phyloP scores from a whole-genome alignment of 1,284 basidiomycete genomes.

The Anthracocystis setariae region DNA sequence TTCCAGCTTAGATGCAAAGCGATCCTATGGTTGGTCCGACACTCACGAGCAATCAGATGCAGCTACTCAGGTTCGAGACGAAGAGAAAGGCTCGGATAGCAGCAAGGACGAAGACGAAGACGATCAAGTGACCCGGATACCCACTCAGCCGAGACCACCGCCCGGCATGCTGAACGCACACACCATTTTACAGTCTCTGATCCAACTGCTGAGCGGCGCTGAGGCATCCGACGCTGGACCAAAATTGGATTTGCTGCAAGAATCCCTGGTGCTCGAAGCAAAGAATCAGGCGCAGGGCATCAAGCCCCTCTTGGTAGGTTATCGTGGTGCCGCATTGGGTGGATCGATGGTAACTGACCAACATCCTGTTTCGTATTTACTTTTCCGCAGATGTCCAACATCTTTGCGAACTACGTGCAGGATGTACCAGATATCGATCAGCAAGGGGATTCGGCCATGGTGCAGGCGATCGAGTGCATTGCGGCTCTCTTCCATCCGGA shows the following conservation, averaged over 20 bases:
- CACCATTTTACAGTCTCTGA: slow-evolving; percentile 36
- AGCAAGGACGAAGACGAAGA: slow-evolving; percentile 45
- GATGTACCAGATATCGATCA: not conserved
- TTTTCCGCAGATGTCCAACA: slow-evolving; percentile 13
- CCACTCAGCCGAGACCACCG: slow-evolving; percentile 52
- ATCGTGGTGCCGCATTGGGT: no score
- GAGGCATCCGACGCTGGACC: not conserved
- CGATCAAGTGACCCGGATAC: slow-evolving; percentile 18
- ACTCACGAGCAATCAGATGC: not conserved
- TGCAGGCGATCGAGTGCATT: slow-evolving; percentile 37
- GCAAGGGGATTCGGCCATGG: slow-evolving; percentile 14
- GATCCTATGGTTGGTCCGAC: slow-evolving; percentile 19
- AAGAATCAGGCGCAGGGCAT: slow-evolving; percentile 25
- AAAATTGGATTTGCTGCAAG: slow-evolving; percentile 15
- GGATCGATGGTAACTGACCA: no score
- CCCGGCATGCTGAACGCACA: slow-evolving; percentile 66
- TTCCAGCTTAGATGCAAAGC: slow-evolving; percentile 13
- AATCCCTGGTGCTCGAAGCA: slow-evolving; percentile 25
- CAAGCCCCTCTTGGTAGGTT: slow-evolving; percentile 33
- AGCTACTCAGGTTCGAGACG: not conserved
- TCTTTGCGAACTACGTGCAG: slow-evolving; percentile 16
- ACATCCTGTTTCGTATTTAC: not conserved
- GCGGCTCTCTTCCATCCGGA: slow-evolving; percentile 27
- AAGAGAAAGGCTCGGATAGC: slow-evolving; percentile 1
- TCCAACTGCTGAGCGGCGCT: slow-evolving; percentile 5